Conservation (phyloP, 164 flowering plant genomes). For the Pachysandra terminalis region DNA sequence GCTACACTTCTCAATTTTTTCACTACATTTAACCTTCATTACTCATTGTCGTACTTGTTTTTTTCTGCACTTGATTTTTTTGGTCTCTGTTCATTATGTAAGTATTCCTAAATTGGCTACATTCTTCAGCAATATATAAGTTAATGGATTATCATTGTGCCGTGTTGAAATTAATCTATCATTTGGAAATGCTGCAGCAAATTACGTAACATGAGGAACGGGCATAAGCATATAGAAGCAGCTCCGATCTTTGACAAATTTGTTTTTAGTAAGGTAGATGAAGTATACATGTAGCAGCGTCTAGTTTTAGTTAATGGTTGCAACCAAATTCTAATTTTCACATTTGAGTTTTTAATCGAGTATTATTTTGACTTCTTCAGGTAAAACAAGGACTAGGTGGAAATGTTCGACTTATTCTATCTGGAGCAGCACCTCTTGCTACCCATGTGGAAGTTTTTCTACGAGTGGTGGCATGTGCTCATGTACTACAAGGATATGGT, state of each 20-base stretch:
- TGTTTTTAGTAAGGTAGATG: slow-evolving; percentile 73
- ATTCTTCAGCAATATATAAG: too few relatives aligned
- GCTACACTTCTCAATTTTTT: not conserved
- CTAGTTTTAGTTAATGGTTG: not conserved
- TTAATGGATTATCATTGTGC: too few relatives aligned
- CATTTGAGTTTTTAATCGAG: not conserved
- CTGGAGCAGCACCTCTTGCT: slow-evolving; percentile 98
- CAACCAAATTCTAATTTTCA: not conserved
- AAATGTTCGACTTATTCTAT: slow-evolving; percentile 73
- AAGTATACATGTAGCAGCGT: slow-evolving; percentile 2
- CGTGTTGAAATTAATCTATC: slow-evolving; percentile 8
- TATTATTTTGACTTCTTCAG: slow-evolving; percentile 30
- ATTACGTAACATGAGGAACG: slow-evolving; percentile 54
- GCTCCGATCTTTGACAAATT: slow-evolving; percentile 75
- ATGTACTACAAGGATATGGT: slow-evolving; percentile 99
- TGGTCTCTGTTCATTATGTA: too few relatives aligned
- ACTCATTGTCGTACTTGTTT: not conserved
- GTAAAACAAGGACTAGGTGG: slow-evolving; percentile 95
- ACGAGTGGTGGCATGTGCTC: slow-evolving; percentile 87
- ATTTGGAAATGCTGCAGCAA: slow-evolving; percentile 57
- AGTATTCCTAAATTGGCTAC: too few relatives aligned
- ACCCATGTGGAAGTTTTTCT: slow-evolving; percentile 75
- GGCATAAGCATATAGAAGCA: slow-evolving; percentile 60
- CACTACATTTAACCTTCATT: not conserved
- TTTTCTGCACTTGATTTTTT: not conserved